phyloP scores from a whole-genome alignment of 2,329 filamentous ascomycete genomes.

The Alternaria conjuncta region DNA sequence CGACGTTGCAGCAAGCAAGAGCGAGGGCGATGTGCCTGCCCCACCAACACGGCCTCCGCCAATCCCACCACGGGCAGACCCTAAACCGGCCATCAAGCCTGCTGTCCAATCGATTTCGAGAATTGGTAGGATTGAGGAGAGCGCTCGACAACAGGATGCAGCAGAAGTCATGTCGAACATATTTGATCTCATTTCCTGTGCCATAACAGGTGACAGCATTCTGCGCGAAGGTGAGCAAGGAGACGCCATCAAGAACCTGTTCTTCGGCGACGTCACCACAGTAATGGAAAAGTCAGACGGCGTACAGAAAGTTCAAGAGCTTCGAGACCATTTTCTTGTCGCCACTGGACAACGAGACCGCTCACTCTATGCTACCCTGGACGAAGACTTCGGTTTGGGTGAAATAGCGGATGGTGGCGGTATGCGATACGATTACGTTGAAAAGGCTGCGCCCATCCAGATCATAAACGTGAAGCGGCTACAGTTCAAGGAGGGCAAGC shows the following conservation, averaged over 20 bases:
- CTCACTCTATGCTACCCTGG: conserved; percentile 83
- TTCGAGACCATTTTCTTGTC: conserved; percentile 69
- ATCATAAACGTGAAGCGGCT: conserved; percentile 90
- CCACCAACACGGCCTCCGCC: conserved; percentile 62
- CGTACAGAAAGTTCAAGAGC: conserved; percentile 60
- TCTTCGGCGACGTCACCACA: conserved; percentile 55
- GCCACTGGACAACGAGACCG: conserved; percentile 63
- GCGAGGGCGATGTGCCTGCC: conserved; percentile 30
- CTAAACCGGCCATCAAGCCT: conserved; percentile 5
- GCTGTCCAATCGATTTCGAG: conserved; percentile 23
- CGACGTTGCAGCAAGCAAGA: conserved; percentile 29
- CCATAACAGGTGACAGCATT: conserved; percentile 74
- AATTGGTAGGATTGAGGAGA: conserved; percentile 61
- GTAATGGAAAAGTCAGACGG: conserved; percentile 44
- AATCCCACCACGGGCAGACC: conserved; percentile 61
- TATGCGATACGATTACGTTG: conserved; percentile 49
- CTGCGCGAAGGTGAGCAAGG: conserved; percentile 76
- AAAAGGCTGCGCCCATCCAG: conserved; percentile 79
- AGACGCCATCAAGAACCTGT: conserved; percentile 71
- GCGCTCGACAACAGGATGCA: conserved; percentile 84
- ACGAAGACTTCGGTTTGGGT: conserved; percentile 83
- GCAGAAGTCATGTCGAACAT: conserved; percentile 95
- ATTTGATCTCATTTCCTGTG: conserved; percentile 86
- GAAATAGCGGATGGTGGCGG: conserved; percentile 59
- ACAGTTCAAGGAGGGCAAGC: conserved; percentile 64